A percentile compares a stretch with the other conserved stretches of the same genome.
Conservation (phyloP, 352 stramenopile genomes). For the Phytophthora sansomeana region DNA sequence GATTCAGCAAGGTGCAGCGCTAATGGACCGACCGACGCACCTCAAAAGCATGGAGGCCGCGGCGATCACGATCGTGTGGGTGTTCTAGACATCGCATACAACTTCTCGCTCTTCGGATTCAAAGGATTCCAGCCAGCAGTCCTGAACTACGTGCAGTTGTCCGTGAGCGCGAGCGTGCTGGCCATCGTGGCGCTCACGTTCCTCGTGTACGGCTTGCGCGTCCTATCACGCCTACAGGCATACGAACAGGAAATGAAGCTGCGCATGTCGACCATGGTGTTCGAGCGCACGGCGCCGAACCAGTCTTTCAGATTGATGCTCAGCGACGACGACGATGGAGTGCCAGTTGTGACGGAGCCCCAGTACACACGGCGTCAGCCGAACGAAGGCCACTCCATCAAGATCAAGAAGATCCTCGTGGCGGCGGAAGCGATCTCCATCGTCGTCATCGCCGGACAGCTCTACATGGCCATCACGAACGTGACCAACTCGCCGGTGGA, state of each 20-base stretch:
- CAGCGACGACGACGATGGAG: conserved; percentile 33
- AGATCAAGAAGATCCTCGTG: conserved; percentile 44
- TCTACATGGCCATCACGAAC: conserved; percentile 48
- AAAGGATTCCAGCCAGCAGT: conserved; percentile 42
- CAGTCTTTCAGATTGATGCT: conserved; percentile 35
- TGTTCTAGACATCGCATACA: conserved; percentile 40
- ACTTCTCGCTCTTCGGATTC: conserved; percentile 37
- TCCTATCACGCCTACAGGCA: conserved; percentile 33
- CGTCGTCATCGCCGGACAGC: conserved; percentile 41
- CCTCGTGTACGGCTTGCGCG: conserved; percentile 37
- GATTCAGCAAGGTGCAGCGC: conserved; percentile 39
- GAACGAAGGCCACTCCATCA: conserved; percentile 30
- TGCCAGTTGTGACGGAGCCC: conserved; percentile 32
- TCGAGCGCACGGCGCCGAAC: conserved; percentile 34
- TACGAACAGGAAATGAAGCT: conserved; percentile 41
- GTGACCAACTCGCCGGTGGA: conserved; percentile 39
- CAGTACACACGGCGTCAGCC: conserved; percentile 11
- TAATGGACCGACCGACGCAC: conserved; percentile 18
- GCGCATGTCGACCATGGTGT: conserved; percentile 29
- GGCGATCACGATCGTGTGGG: conserved; percentile 37
- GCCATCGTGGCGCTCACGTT: conserved; percentile 30
- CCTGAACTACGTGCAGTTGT: conserved; percentile 43
- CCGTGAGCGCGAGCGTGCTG: conserved; percentile 29
- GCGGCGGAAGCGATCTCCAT: conserved; percentile 32
- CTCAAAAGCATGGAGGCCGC: conserved; percentile 32